Evolutionary conservation across 2,329 filamentous ascomycete species (phyloP).

Genomic region (Lachnellula hyalina): DNA sequence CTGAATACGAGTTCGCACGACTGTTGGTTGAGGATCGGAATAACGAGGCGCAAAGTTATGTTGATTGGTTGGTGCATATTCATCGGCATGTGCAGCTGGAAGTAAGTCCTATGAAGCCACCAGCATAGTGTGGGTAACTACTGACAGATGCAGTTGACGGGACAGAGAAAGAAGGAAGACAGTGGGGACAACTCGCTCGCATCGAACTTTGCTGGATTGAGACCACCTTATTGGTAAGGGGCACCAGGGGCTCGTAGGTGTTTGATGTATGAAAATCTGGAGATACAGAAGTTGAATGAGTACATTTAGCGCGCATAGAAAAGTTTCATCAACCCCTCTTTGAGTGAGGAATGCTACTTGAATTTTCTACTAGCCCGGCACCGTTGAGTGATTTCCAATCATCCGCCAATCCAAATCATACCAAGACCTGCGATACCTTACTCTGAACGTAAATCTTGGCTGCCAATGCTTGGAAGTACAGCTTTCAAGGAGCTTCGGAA

Average conservation of each 20-base stretch:
- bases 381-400: too few species aligned
- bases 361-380: too few species aligned
- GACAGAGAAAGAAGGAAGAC: constrained; percentile 67
- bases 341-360: background rate
- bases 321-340: background rate
- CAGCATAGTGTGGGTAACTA: background rate
- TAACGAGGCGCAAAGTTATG: constrained; percentile 96
- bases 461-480: too few species aligned
- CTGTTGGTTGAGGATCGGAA: constrained; percentile 91
- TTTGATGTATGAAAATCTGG: background rate
- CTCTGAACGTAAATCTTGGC: too few species aligned
- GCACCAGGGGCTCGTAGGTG: constrained; percentile 13
- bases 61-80: constrained; percentile 95
- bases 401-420: too few species aligned
- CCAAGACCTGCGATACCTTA: too few species aligned
- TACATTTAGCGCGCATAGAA: constrained; percentile 20
- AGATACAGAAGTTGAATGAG: background rate
- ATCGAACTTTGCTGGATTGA: constrained; percentile 53
- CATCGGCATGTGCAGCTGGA: constrained; percentile 92
- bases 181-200: constrained; percentile 44
- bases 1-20: constrained; percentile 93
- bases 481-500: too few species aligned
- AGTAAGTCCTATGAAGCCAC: constrained; percentile 40
- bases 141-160: constrained; percentile 47
- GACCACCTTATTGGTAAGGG: constrained; percentile 54